Base-by-base conservation (phyloP, 1,139 yeast species). In the Citeromyces hawaiiensis region DNA sequence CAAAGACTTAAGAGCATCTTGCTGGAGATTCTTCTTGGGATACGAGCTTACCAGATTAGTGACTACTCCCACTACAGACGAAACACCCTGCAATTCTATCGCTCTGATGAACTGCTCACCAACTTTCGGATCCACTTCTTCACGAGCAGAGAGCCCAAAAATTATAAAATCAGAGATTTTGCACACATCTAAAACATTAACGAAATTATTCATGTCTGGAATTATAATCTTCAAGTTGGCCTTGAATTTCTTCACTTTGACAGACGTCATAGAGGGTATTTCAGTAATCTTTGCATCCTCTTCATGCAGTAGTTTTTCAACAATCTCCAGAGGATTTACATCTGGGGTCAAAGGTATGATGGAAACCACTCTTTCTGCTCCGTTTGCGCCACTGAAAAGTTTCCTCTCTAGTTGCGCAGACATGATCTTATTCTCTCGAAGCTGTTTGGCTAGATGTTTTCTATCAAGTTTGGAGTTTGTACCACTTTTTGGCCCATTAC, bases 41-140 rank as follows among this genome's bases (percentile, higher is more conserved):
- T 79, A 81, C 1, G 76, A 70, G 2, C 77, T 60, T 2, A 68
- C 67, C 35, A 86, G 57, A 51, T 86, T 83, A n/a, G 91, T 76
- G 29, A 91, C 73, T 6, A 87, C 85, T 19, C 95, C 93, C 43
- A 83, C 64, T 2, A 76, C 79, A 8, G 86, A 75, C 0, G 96
- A 81, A 21, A 91, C 80, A 66, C 98, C 98, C 63, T 93, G 98
- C 15, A 91, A 73, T 52, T 85, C 87, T 36, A 88, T 70, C 2
- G 95, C 82, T 57, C 97, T 75, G 45, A 93, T 68, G 35, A 88
- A 75, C 49, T 83, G 86, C 59, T 91, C 98, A 36, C 98, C 98
- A 50, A 76, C 74, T 32, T 69, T 70, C 35, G 68, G 63, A 45
- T 81, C 88, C 36, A 88, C 94, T 60, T 91, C 97, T 41, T 77